phyloP scores from a whole-genome alignment of 2,329 filamentous ascomycete species.

The Diplocarpon mali region DNA sequence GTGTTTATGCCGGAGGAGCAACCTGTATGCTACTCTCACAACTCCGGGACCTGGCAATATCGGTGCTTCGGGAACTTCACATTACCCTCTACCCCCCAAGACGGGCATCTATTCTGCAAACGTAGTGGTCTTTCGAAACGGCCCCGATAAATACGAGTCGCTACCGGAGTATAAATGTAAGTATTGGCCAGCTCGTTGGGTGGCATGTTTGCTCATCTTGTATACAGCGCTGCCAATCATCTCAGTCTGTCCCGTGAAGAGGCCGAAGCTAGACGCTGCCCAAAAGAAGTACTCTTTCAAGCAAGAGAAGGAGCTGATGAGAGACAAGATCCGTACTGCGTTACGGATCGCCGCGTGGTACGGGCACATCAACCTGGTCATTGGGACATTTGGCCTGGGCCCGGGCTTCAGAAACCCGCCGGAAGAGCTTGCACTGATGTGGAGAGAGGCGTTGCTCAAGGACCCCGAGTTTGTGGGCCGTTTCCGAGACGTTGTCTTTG shows the following conservation, averaged over 20 bases:
- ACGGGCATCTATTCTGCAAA: slow-evolving; percentile 60
- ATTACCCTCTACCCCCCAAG: slow-evolving; percentile 62
- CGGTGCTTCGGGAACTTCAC: slow-evolving; percentile 32
- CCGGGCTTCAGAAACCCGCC: slow-evolving; percentile 55
- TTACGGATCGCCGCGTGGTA: slow-evolving; percentile 57
- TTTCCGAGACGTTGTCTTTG: slow-evolving; percentile 51
- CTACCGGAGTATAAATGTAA: slow-evolving; percentile 38
- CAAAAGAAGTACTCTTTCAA: slow-evolving; percentile 62
- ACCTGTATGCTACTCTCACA: slow-evolving; percentile 56
- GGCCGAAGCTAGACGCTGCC: slow-evolving; percentile 60
- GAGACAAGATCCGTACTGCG: slow-evolving; percentile 60
- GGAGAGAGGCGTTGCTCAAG: slow-evolving; percentile 53
- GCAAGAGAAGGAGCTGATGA: slow-evolving; percentile 59
- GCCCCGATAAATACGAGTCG: slow-evolving; percentile 52
- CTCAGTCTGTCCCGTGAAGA: slow-evolving; percentile 59
- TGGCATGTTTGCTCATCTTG: too few relatives aligned
- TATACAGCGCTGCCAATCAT: slow-evolving; percentile 51
- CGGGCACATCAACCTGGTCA: slow-evolving; percentile 44
- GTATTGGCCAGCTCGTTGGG: not conserved
- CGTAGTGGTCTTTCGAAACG: slow-evolving; percentile 58
- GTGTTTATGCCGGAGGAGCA: slow-evolving; percentile 63
- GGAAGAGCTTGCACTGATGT: slow-evolving; percentile 52
- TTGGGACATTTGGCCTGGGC: slow-evolving; percentile 55
- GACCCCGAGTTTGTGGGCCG: slow-evolving; percentile 51
- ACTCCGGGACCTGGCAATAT: slow-evolving; percentile 43